These are phyloP conservation scores for Arabidopsis lyrata DNA, from an alignment of 441 rosid species.

Conservation along the genomic window DNA sequence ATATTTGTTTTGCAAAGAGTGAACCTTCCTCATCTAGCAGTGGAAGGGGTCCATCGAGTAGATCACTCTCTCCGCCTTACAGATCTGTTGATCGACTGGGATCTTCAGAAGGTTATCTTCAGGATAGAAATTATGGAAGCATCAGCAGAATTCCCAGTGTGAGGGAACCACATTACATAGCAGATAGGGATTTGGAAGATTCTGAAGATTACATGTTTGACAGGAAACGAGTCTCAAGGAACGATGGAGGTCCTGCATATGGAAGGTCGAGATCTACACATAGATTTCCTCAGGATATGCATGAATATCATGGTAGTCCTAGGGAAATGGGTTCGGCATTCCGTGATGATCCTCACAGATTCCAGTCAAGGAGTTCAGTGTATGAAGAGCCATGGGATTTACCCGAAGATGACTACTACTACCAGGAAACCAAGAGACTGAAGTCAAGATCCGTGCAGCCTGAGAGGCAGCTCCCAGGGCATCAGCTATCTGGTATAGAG, in stretches of 20 bases:
- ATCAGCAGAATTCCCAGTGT: slow-evolving; percentile 49
- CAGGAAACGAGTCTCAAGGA: slow-evolving; percentile 58
- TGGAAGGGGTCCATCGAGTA: slow-evolving; percentile 58
- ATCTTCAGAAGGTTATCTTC: slow-evolving; percentile 62
- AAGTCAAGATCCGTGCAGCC: slow-evolving; percentile 69
- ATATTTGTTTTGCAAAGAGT: slow-evolving; percentile 90
- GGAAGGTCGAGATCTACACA: slow-evolving; percentile 50
- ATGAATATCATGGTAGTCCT: slow-evolving; percentile 67
- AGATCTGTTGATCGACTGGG: slow-evolving; percentile 58
- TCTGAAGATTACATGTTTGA: slow-evolving; percentile 59
- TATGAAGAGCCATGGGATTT: slow-evolving; percentile 83
- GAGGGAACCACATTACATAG: slow-evolving; percentile 60
- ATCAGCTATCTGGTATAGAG: slow-evolving; percentile 65
- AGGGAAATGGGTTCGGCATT: slow-evolving; percentile 56
- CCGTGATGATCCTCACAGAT: slow-evolving; percentile 57
- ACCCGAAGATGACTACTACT: slow-evolving; percentile 68
- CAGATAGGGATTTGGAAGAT: slow-evolving; percentile 59
- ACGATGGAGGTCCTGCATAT: slow-evolving; percentile 57
- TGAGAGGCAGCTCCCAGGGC: slow-evolving; percentile 77
- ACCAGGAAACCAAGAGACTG: slow-evolving; percentile 72
- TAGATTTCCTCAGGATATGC: slow-evolving; percentile 48
- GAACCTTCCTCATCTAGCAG: slow-evolving; percentile 70
- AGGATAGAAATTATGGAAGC: slow-evolving; percentile 59
- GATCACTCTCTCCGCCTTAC: slow-evolving; percentile 64
- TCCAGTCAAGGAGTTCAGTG: slow-evolving; percentile 52